Base-by-base conservation (phyloP, 2,329 filamentous ascomycete species). In the Cercospora nicotianae region DNA sequence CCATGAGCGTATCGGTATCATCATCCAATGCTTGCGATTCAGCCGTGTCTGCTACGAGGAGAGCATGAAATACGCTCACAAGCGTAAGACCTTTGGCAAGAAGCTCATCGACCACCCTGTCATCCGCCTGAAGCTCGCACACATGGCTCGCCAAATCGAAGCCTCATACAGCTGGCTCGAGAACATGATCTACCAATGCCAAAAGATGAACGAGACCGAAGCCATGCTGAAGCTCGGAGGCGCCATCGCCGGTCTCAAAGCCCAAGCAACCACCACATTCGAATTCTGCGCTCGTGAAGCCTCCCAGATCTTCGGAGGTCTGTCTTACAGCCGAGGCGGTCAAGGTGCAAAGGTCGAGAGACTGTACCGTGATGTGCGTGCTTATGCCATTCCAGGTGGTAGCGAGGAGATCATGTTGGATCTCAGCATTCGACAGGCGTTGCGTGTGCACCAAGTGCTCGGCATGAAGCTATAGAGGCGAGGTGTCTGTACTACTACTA, bases 391-490 rank as follows among this genome's bases (percentile, higher is more conserved):
- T 74, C 95, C 95, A 3, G 95, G 95, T 76, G 95, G 95, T 26
- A 93, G 89, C 73, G 94, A 99, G 71, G 95, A 99, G 86, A 99
- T 99, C 73, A 99, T 99, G 95, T 84, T 98, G 73, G 95, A 99
- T 80, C 81, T 99, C 77, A 96, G 92, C 82, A 96, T 99, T 80
- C 87, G 94, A 75, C 94, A 97, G 85, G 91, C 90, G 70, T 80
- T 97, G 84, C 89, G 88, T 79, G 95, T 99, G 65, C 92, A 93
- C 75, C 90, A 97, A 86, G 89, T 90, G 70, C 84, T 97, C 79
- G 95, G 95, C 9, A 97, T 98, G 94, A 99, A 97, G 87, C 79
- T 99, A 80, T 98, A 89, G 79, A 62, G 12, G 18, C 18, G 18
- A 18, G n/a, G 23, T 36, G n/a, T 12, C 45, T 51, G 45, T 51